These are phyloP conservation scores for Claviceps pazoutovae DNA, from an alignment of 2,329 filamentous ascomycete species.

Conservation along the genomic window DNA sequence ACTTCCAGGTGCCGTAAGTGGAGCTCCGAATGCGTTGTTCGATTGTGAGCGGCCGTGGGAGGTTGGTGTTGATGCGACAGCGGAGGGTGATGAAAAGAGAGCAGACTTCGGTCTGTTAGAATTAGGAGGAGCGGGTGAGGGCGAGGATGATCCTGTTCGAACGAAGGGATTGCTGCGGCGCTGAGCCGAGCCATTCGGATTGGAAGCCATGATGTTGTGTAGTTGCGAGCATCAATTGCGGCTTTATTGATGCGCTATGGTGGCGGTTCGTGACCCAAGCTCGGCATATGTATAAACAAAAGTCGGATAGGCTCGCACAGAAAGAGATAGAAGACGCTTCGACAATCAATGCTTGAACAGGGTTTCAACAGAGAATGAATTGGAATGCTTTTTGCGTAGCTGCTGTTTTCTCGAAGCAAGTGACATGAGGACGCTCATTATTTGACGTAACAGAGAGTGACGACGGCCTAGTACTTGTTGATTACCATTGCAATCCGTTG, in stretches of 20 bases:
- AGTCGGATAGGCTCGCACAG: neutral
- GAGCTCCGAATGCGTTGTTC: conserved; percentile 34
- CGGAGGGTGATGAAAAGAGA: conserved; percentile 46
- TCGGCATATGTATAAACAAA: conserved; percentile 14
- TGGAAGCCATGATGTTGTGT: conserved; percentile 19
- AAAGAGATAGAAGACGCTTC: neutral
- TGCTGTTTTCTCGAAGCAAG: conserved; percentile 12
- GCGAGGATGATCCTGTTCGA: conserved; percentile 37
- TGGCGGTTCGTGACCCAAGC: neutral
- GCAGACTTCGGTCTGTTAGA: conserved; percentile 59
- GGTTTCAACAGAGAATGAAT: conserved; percentile 9
- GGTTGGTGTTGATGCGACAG: conserved; percentile 25
- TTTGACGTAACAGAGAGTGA: neutral
- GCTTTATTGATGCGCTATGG: conserved; percentile 2
- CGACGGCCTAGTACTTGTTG: neutral
- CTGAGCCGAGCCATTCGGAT: conserved; percentile 34
- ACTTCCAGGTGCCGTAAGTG: conserved; percentile 23
- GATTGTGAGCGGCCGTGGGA: conserved; percentile 59
- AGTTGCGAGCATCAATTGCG: conserved; percentile 10
- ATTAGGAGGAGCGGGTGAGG: conserved; percentile 43
- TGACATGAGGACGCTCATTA: conserved; percentile 11
- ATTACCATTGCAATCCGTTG: conserved; percentile 12
- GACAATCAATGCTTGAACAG: neutral
- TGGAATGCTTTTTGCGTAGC: conserved; percentile 11
- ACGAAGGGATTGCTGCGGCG: conserved; percentile 73